Evolutionary conservation across 2,329 filamentous ascomycete species (phyloP).

Genomic region (Chaetomiaceae sp.): DNA sequence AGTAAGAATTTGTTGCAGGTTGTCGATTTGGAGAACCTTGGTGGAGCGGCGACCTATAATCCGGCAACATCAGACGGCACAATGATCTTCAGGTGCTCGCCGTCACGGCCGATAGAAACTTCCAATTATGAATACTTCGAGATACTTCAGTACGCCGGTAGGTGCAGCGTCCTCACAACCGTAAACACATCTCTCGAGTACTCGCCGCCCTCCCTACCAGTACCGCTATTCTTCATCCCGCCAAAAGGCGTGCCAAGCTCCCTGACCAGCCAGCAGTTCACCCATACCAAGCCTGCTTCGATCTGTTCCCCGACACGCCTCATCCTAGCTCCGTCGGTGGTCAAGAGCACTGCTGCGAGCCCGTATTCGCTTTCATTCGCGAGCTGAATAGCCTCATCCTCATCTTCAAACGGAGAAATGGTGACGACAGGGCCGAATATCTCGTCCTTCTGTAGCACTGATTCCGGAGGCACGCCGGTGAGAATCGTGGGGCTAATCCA

Average conservation of each 20-base stretch:
- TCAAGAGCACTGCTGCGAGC: constrained; percentile 31
- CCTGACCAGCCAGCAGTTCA: constrained; percentile 33
- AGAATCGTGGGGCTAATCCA: constrained; percentile 31
- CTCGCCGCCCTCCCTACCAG: constrained; percentile 32
- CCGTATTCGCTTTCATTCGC: constrained; percentile 32
- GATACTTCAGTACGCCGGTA: constrained; percentile 17
- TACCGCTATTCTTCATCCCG: constrained; percentile 34
- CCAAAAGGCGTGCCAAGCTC: constrained; percentile 34
- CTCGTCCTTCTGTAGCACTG: constrained; percentile 36
- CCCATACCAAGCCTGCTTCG: constrained; percentile 33
- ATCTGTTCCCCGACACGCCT: constrained; percentile 32
- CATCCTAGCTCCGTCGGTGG: constrained; percentile 30
- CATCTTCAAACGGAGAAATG: constrained; percentile 35
- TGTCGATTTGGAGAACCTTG: background rate
- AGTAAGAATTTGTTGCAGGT: background rate
- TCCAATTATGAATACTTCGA: too few relatives aligned
- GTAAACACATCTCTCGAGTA: constrained; percentile 35
- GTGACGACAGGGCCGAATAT: constrained; percentile 42
- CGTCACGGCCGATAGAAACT: too few relatives aligned
- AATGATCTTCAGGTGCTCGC: too few relatives aligned
- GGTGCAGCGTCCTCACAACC: constrained; percentile 30
- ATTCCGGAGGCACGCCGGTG: constrained; percentile 24
- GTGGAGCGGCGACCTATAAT: background rate
- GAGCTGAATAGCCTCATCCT: constrained; percentile 27
- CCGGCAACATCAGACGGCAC: too few relatives aligned